Percentiles rank a stretch among this genome's conserved stretches.
Evolutionary conservation across 768 basidiomycete species (phyloP).

Genomic region (Hypholoma sublateritium): DNA sequence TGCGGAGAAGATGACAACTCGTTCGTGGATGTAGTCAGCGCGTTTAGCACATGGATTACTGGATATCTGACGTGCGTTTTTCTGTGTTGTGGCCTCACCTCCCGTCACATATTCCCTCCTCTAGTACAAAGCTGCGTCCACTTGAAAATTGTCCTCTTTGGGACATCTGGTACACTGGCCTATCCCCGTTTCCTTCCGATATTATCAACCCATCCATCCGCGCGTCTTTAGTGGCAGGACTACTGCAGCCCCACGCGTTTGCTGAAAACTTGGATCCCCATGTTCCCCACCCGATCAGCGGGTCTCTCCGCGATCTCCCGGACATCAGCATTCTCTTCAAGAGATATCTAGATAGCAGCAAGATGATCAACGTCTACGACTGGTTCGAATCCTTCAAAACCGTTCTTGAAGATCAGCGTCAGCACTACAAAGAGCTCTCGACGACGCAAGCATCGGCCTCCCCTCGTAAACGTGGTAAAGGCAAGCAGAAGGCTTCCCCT

Average conservation of each 20-base stretch:
- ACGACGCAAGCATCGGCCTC: constrained; percentile 3
- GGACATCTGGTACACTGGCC: constrained; percentile 75
- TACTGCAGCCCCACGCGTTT: constrained; percentile 60
- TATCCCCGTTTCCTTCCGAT: constrained; percentile 59
- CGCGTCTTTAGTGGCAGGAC: constrained; percentile 57
- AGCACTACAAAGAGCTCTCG: constrained; percentile 19
- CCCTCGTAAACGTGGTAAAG: constrained; percentile 25
- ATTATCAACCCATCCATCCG: constrained; percentile 71
- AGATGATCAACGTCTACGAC: constrained; percentile 84
- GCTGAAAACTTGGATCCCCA: constrained; percentile 13
- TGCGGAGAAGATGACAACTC: background rate
- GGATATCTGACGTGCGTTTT: constrained; percentile 47
- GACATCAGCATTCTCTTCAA: constrained; percentile 78
- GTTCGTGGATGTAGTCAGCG: background rate
- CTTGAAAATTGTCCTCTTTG: constrained; percentile 56
- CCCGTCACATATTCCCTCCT: constrained; percentile 1
- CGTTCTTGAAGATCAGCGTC: constrained; percentile 62
- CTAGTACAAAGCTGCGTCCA: constrained; percentile 41
- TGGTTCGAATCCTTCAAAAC: constrained; percentile 80
- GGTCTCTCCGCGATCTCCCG: constrained; percentile 52
- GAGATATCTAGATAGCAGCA: constrained; percentile 77
- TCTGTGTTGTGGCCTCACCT: background rate
- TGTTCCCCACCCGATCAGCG: background rate
- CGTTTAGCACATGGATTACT: constrained; percentile 39
- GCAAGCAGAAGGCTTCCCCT: constrained; percentile 19